phyloP scores from a whole-genome alignment of 495 filamentous ascomycete species.

The Parathielavia appendiculata region DNA sequence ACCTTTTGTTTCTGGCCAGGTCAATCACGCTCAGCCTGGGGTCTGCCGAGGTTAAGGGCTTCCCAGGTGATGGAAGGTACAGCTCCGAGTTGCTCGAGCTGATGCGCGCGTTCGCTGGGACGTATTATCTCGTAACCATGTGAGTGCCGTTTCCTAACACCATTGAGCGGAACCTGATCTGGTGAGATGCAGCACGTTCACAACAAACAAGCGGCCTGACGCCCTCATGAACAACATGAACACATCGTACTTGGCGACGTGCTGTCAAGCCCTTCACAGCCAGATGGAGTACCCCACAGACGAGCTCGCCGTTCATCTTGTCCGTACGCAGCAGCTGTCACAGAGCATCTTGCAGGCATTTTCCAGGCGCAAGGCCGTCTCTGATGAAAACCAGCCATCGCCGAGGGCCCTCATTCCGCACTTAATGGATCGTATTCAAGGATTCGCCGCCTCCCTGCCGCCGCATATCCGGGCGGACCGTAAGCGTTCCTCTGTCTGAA shows the following conservation, averaged over 20 bases:
- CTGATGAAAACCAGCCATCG: constrained; percentile 16
- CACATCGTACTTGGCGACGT: constrained; percentile 23
- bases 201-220: constrained; percentile 32
- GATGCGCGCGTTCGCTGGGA: constrained; percentile 31
- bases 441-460: constrained; percentile 19
- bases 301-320: constrained; percentile 26
- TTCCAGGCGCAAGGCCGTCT: constrained; percentile 11
- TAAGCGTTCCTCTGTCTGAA: not conserved
- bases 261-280: constrained; percentile 22
- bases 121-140: constrained; percentile 33
- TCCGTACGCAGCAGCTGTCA: constrained; percentile 27
- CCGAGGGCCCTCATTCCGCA: constrained; percentile 17
- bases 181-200: constrained; percentile 22
- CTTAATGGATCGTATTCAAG: constrained; percentile 23
- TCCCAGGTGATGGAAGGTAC: constrained; percentile 6
- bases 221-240: constrained; percentile 31
- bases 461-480: constrained; percentile 20
- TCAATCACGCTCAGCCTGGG: constrained; percentile 23
- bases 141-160: constrained; percentile 11
- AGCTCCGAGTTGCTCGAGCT: constrained; percentile 21
- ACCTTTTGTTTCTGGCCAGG: constrained; percentile 29
- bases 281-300: constrained; percentile 25
- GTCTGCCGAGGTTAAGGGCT: constrained; percentile 7
- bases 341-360: constrained; percentile 28
- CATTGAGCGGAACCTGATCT: not conserved